Evolutionary conservation across 148 eudicot species (phyloP), one percentile per base, ranked within the genome.

Genomic region (Amaranthus hypochondriacus): DNA sequence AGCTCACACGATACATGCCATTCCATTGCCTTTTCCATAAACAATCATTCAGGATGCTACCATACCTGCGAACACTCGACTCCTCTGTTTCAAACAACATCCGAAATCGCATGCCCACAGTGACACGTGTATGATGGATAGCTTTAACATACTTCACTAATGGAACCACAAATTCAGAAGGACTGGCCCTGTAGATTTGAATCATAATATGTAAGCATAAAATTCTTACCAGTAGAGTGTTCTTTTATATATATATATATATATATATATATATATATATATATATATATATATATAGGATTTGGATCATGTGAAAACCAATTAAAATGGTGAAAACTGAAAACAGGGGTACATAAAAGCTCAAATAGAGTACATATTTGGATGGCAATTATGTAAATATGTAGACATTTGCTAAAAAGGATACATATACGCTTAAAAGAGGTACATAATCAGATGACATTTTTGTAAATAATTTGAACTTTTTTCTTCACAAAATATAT

Each of bases 61-160:
- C 73, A 56, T 85, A 89, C 94, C 94, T 82, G 64, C 93, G 86
- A 56, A 89, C 89, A 81, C 89, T 89, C 71, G 94, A 89, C 72
- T 89, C 94, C 77, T 89, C 94, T 56, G 89, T 89, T 75, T 89
- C 94, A 80, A 89, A 89, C 43, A 89, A 83, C 94, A 89, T 89
- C 74, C 94, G 81, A 69, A 89, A 89, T 60, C 94, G 90, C 94
- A 89, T 89, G 56, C 94, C 94, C 48, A 89, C 91, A 75, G 94
- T 86, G 69, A 89, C 87, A 62, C 94, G 86, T 18, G 89, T 89
- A 78, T 89, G 94, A 76, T 86, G 86, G 62, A 87, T 89, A 11
- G 91, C 86, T 81, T 89, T 89, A 8, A 82, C 89, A 75, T 87
- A 89, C 81, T 87, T 89, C 15, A 85, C 91, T 42, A 89, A 80